These are phyloP conservation scores for Alternaria dauci DNA, from an alignment of 2,329 filamentous ascomycete species.

Conservation along the genomic window DNA sequence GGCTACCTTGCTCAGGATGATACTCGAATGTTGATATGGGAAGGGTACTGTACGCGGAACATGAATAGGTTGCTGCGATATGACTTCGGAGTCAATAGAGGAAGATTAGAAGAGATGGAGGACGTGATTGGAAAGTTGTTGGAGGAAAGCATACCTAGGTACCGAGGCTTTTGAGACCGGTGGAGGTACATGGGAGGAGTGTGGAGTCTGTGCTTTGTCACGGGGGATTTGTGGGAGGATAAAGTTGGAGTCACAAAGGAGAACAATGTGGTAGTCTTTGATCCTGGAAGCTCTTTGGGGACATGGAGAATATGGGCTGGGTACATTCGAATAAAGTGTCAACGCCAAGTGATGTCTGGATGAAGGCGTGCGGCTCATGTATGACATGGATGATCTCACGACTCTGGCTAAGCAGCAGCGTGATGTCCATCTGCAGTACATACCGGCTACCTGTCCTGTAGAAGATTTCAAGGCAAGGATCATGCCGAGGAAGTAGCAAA, in stretches of 20 bases:
- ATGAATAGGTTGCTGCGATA: neutral
- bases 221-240: neutral
- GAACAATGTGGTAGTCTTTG: neutral
- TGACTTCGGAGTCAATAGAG: neutral
- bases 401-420: neutral
- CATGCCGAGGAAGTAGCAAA: neutral
- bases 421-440: neutral
- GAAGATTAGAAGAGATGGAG: neutral
- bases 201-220: too few relatives aligned
- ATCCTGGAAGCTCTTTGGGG: neutral
- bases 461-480: neutral
- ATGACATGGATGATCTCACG: neutral
- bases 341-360: too few relatives aligned
- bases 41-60: rapidly evolving
- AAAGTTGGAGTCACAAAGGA: neutral
- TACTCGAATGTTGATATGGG: neutral
- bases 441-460: neutral
- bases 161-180: too few relatives aligned
- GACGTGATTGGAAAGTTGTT: neutral
- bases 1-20: neutral
- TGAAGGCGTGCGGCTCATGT: neutral
- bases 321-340: too few relatives aligned
- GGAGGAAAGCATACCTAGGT: neutral
- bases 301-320: neutral
- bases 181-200: too few relatives aligned